These are phyloP conservation scores for Thielaviopsis musarum DNA, from an alignment of 2,329 filamentous ascomycete genomes.

Conservation along the genomic window DNA sequence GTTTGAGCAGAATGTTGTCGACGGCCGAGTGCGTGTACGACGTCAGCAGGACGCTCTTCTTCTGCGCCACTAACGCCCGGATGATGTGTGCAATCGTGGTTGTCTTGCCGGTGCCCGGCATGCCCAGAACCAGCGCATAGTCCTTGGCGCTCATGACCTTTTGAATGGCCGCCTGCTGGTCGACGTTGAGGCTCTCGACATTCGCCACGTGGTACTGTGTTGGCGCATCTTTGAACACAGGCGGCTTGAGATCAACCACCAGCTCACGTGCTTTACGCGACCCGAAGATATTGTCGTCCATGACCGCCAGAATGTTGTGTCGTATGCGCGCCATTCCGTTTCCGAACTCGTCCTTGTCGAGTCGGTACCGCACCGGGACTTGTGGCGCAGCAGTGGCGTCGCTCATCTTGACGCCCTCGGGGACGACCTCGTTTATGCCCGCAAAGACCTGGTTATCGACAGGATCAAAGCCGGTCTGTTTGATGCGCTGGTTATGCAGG, in stretches of 20 bases:
- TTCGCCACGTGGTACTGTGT: slow-evolving; percentile 47
- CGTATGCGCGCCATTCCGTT: slow-evolving; percentile 92
- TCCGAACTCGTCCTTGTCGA: slow-evolving; percentile 97
- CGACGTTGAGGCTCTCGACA: slow-evolving; percentile 56
- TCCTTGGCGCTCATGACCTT: slow-evolving; percentile 94
- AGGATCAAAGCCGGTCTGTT: slow-evolving; percentile 58
- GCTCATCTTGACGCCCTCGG: slow-evolving; percentile 2
- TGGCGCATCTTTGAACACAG: slow-evolving; percentile 51
- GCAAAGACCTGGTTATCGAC: slow-evolving; percentile 68
- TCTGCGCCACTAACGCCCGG: slow-evolving; percentile 67
- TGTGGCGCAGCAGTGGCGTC: background rate
- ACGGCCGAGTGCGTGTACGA: slow-evolving; percentile 97
- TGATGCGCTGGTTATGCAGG: slow-evolving; percentile 70
- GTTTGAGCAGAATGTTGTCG: slow-evolving; percentile 92
- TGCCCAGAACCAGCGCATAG: slow-evolving; percentile 92
- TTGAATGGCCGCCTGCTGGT: slow-evolving; percentile 71
- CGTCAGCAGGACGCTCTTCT: slow-evolving; percentile 82
- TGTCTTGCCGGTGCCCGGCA: slow-evolving; percentile 97
- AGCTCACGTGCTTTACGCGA: slow-evolving; percentile 58
- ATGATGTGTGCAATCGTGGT: slow-evolving; percentile 98
- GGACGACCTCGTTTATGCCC: slow-evolving; percentile 70
- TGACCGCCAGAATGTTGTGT: slow-evolving; percentile 84
- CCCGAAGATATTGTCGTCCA: slow-evolving; percentile 61
- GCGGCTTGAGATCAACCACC: slow-evolving; percentile 60
- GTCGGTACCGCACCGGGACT: slow-evolving; percentile 49